Evolutionary conservation across 2,329 filamentous ascomycete species (phyloP).

Genomic region (Aspergillus ochraceus): DNA sequence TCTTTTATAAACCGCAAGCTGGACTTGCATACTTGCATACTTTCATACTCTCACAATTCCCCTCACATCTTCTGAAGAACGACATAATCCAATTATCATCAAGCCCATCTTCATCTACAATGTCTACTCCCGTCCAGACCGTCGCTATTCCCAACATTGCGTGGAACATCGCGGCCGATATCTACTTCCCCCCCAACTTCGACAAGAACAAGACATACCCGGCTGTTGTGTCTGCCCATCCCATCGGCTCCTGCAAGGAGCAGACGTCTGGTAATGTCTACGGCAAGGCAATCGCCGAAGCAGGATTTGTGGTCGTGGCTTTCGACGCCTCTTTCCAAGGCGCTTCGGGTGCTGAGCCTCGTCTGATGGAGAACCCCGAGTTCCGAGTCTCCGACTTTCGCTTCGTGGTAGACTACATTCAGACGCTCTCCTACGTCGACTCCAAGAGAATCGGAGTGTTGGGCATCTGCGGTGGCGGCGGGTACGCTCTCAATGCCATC

Average conservation of each 20-base stretch:
- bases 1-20: too few relatives aligned
- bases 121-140: constrained; percentile 10
- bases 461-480: constrained; percentile 25
- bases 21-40: too few relatives aligned
- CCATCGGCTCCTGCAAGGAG: constrained; percentile 24
- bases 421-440: constrained; percentile 21
- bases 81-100: too few relatives aligned
- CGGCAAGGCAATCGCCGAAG: constrained; percentile 17
- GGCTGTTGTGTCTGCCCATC: constrained; percentile 21
- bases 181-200: constrained; percentile 17
- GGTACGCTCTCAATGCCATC: constrained; percentile 19
- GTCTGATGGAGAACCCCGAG: constrained; percentile 24
- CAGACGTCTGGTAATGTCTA: constrained; percentile 23
- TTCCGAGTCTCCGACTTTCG: constrained; percentile 24
- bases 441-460: constrained; percentile 22
- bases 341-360: constrained; percentile 21
- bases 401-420: constrained; percentile 23
- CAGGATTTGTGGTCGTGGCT: constrained; percentile 15
- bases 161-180: constrained; percentile 15
- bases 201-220: constrained; percentile 17
- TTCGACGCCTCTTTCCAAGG: constrained; percentile 28
- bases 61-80: too few relatives aligned
- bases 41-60: too few relatives aligned
- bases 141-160: constrained; percentile 20
- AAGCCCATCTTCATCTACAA: not conserved